These are phyloP conservation scores for Geosmithia morbida DNA, from an alignment of 2,329 filamentous ascomycete genomes.

Conservation along the genomic window DNA sequence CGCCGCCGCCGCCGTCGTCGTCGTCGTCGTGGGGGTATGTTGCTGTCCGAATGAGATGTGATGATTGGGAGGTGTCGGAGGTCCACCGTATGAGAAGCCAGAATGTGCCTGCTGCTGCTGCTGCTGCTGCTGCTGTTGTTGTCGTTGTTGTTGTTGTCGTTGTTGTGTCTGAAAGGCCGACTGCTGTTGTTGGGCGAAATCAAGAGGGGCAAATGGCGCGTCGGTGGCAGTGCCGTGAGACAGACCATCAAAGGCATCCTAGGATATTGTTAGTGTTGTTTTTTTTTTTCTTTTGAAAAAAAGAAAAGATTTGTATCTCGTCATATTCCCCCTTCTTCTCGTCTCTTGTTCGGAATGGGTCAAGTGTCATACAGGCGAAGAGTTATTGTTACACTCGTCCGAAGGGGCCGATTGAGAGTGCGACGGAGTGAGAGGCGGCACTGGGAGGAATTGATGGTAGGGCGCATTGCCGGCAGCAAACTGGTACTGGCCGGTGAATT, in stretches of 20 bases:
- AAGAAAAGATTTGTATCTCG: too few species aligned
- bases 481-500: slow-evolving; percentile 32
- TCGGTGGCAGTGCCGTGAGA: slow-evolving; percentile 17
- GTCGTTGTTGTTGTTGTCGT: slow-evolving; percentile 7
- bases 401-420: slow-evolving; percentile 38
- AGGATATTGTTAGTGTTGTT: not conserved
- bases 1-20: slow-evolving; percentile 8
- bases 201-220: slow-evolving; percentile 26
- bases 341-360: too few species aligned
- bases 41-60: slow-evolving; percentile 16
- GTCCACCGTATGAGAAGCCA: slow-evolving; percentile 11
- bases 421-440: slow-evolving; percentile 38
- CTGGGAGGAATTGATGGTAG: slow-evolving; percentile 38
- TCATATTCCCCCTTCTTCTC: too few species aligned
- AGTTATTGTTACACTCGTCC: slow-evolving; percentile 39
- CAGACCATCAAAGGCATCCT: slow-evolving; percentile 33
- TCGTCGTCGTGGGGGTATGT: too few species aligned
- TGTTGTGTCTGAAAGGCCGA: slow-evolving; percentile 23
- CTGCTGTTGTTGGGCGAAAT: slow-evolving; percentile 13
- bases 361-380: slow-evolving; percentile 34
- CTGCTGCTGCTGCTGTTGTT: slow-evolving; percentile 7
- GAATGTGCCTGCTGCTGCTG: slow-evolving; percentile 15
- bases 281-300: too few species aligned
- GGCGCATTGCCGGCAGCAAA: slow-evolving; percentile 28
- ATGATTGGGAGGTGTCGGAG: slow-evolving; percentile 36